Conservation (phyloP, 208 protist species). For the Blechomonas ayalai region DNA sequence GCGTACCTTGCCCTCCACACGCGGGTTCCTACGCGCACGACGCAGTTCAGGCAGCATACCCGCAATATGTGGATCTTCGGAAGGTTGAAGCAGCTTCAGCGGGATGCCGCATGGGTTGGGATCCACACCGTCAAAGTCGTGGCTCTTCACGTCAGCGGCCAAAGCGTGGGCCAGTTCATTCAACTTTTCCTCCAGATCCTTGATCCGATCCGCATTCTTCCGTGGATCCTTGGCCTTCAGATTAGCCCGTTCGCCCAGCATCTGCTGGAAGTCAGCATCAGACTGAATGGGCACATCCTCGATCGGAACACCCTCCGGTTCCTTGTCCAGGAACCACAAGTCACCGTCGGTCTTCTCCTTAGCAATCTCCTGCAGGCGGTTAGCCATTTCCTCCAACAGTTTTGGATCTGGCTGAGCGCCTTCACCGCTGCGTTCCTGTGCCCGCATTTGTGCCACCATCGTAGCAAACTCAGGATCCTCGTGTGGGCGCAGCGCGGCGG, state of each 20-base stretch:
- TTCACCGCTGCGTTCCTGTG: too few relatives aligned
- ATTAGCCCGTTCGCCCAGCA: slow-evolving; percentile 37
- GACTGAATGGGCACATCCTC: slow-evolving; percentile 37
- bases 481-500: slow-evolving; percentile 10
- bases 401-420: too few relatives aligned
- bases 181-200: slow-evolving; percentile 37
- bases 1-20: slow-evolving; percentile 25
- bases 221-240: slow-evolving; percentile 59
- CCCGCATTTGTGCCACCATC: too few relatives aligned
- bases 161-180: slow-evolving; percentile 22
- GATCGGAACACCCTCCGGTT: slow-evolving; percentile 58
- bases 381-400: slow-evolving; percentile 34
- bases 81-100: slow-evolving; percentile 41
- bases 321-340: slow-evolving; percentile 63
- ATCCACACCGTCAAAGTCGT: slow-evolving; percentile 58
- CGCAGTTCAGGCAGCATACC: slow-evolving; percentile 56
- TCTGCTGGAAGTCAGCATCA: slow-evolving; percentile 30
- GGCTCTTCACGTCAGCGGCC: slow-evolving; percentile 25
- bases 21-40: slow-evolving; percentile 37
- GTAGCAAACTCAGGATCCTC: slow-evolving; percentile 27
- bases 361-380: slow-evolving; percentile 49
- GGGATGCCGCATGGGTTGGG: slow-evolving; percentile 44
- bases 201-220: slow-evolving; percentile 38
- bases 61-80: slow-evolving; percentile 40
- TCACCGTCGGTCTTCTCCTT: slow-evolving; percentile 54